Percentiles rank a stretch among this genome's conserved stretches.
phyloP scores from a whole-genome alignment of 805 yeast genomes.

The Jamesozyma jinghongensis region DNA sequence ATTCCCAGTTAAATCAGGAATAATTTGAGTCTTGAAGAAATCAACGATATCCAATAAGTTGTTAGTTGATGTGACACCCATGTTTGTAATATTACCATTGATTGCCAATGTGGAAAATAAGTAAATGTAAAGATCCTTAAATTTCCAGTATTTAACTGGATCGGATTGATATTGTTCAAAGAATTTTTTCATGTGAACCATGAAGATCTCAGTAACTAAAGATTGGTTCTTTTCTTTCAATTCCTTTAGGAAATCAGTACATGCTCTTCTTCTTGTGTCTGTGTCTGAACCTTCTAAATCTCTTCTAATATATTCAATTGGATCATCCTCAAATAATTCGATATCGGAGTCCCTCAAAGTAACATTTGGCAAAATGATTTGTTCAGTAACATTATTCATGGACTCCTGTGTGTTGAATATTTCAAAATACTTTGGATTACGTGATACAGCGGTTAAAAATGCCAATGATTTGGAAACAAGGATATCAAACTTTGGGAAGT shows the following conservation, averaged over 20 bases:
- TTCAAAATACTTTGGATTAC: constrained; percentile 56
- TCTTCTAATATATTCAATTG: constrained; percentile 82
- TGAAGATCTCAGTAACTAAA: constrained; percentile 62
- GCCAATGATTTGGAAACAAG: constrained; percentile 72
- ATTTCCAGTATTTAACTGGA: constrained; percentile 57
- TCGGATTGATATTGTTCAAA: constrained; percentile 42
- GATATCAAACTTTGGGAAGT: constrained; percentile 73
- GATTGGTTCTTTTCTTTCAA: constrained; percentile 71
- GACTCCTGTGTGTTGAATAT: constrained; percentile 54
- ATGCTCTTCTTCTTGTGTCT: constrained; percentile 83
- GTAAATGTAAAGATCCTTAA: constrained; percentile 79
- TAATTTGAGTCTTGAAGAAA: constrained; percentile 74
- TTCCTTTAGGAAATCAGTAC: constrained; percentile 87
- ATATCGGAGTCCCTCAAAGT: constrained; percentile 79
- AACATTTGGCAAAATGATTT: constrained; percentile 82
- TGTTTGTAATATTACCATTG: constrained; percentile 75
- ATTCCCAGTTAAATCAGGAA: constrained; percentile 61
- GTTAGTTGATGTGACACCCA: constrained; percentile 84
- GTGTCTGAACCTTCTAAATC: constrained; percentile 93
- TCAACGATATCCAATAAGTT: constrained; percentile 74
- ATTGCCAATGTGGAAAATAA: constrained; percentile 85
- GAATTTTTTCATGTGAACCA: constrained; percentile 61
- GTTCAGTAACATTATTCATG: constrained; percentile 67
- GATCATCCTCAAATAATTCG: constrained; percentile 94
- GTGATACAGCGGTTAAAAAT: constrained; percentile 74